These are phyloP conservation scores for Epichloe gansuensis DNA, from an alignment of 2,329 filamentous ascomycete species.

Conservation along the genomic window DNA sequence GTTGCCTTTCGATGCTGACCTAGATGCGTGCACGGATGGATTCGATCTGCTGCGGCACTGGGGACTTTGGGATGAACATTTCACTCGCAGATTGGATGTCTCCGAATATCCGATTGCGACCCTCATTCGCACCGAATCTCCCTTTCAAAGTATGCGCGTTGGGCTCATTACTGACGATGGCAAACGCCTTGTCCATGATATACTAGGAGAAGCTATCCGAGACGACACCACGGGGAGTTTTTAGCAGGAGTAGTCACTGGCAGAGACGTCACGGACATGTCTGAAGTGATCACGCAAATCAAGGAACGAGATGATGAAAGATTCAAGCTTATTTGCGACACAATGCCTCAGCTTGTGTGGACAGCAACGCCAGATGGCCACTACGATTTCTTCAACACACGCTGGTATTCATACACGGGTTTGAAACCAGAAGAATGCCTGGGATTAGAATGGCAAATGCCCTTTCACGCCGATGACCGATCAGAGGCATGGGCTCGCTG, in stretches of 20 bases:
- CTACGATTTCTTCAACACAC: slow-evolving; percentile 61
- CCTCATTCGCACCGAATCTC: slow-evolving; percentile 47
- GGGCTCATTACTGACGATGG: slow-evolving; percentile 47
- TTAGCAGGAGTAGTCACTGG: slow-evolving; percentile 61
- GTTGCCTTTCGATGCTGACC: slow-evolving; percentile 30
- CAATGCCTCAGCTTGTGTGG: slow-evolving; percentile 62
- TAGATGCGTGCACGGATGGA: slow-evolving; percentile 30
- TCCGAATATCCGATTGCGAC: slow-evolving; percentile 56
- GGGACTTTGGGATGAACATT: slow-evolving; percentile 53
- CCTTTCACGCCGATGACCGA: slow-evolving; percentile 62
- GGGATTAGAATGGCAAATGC: slow-evolving; percentile 48
- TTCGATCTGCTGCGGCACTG: slow-evolving; percentile 48
- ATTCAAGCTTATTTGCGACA: slow-evolving; percentile 66
- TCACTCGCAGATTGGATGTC: slow-evolving; percentile 41
- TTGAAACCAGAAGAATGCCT: slow-evolving; percentile 49
- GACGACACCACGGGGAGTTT: slow-evolving; percentile 58
- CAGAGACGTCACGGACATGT: slow-evolving; percentile 60
- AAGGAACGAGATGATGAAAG: slow-evolving; percentile 59
- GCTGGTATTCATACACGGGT: slow-evolving; percentile 75
- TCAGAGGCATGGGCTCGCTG: slow-evolving; percentile 41
- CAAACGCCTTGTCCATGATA: slow-evolving; percentile 48
- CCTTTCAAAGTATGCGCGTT: slow-evolving; percentile 46
- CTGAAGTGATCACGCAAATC: slow-evolving; percentile 56
- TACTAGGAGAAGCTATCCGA: slow-evolving; percentile 53
- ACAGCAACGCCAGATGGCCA: slow-evolving; percentile 54